These are phyloP conservation scores for Rhynchosporium secalis DNA, from an alignment of 2,329 filamentous ascomycete species.

Conservation along the genomic window DNA sequence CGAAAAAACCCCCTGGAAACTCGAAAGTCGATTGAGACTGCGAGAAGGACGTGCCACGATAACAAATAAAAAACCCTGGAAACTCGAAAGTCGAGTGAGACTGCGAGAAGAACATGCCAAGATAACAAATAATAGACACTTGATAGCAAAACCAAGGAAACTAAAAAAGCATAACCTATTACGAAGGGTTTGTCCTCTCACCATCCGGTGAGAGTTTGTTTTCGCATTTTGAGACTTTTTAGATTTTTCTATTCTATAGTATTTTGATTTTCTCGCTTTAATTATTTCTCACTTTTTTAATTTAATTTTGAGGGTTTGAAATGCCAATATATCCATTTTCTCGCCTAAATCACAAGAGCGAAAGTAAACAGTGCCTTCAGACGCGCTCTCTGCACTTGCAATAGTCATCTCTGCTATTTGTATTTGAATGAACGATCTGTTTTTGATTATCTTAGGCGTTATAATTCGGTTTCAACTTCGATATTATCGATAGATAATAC, in stretches of 20 bases:
- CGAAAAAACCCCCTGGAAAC: not conserved
- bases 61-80: not conserved
- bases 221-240: not conserved
- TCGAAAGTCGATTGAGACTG: not conserved
- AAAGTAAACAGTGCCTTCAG: not conserved
- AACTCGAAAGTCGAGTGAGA: not conserved
- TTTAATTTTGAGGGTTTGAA: not conserved
- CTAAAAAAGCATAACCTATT: conserved; percentile 8
- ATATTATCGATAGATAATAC: no score
- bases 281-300: not conserved
- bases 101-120: not conserved
- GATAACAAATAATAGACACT: conserved; percentile 6
- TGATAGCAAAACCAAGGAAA: not conserved
- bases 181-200: conserved; percentile 9
- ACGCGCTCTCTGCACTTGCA: no score
- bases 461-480: no score
- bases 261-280: not conserved
- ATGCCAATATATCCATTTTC: not conserved
- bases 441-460: no score
- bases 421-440: no score
- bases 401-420: no score
- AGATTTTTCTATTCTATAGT: not conserved
- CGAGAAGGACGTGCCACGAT: not conserved
- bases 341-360: not conserved
- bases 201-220: conserved; percentile 10